A percentile compares a stretch with the other conserved stretches of the same genome.
phyloP scores from a whole-genome alignment of 176 grass and related monocot species.

The Oryza glumipatula region DNA sequence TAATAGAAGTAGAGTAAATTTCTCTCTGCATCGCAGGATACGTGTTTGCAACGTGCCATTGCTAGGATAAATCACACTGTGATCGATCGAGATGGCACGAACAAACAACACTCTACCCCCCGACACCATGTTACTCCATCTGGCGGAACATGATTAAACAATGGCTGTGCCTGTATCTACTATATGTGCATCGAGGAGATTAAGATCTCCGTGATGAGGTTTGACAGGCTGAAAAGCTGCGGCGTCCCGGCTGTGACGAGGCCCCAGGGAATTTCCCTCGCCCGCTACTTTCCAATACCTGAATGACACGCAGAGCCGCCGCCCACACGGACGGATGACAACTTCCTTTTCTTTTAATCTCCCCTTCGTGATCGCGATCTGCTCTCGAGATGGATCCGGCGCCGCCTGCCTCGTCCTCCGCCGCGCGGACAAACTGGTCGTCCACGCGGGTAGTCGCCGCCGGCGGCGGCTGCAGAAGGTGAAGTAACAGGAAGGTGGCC shows the following conservation, averaged over 20 bases:
- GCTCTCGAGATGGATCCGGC: slow-evolving; percentile 15
- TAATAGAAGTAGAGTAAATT: too few species aligned
- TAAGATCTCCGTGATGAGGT: slow-evolving; percentile 24
- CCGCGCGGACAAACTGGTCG: background rate
- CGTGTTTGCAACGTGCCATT: too few species aligned
- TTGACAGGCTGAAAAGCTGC: slow-evolving; percentile 25
- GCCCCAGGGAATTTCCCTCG: slow-evolving; percentile 37
- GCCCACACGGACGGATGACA: background rate
- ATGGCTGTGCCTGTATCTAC: background rate
- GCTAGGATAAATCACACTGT: too few species aligned
- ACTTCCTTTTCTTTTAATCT: background rate
- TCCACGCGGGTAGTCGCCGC: background rate
- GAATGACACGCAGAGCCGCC: background rate
- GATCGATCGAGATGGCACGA: too few species aligned
- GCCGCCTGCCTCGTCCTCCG: background rate
- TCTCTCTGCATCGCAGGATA: too few species aligned
- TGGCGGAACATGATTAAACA: slow-evolving; percentile 20
- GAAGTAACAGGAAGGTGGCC: background rate
- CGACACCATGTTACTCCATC: background rate
- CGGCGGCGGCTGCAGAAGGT: background rate
- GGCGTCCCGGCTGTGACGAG: background rate
- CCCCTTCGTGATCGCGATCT: background rate
- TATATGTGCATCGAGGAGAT: background rate
- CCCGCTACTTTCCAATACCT: slow-evolving; percentile 23
- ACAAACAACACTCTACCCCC: background rate